Evolutionary conservation across 129 eudicot genomes (phyloP).

Genomic region (Glebionis coronaria): DNA sequence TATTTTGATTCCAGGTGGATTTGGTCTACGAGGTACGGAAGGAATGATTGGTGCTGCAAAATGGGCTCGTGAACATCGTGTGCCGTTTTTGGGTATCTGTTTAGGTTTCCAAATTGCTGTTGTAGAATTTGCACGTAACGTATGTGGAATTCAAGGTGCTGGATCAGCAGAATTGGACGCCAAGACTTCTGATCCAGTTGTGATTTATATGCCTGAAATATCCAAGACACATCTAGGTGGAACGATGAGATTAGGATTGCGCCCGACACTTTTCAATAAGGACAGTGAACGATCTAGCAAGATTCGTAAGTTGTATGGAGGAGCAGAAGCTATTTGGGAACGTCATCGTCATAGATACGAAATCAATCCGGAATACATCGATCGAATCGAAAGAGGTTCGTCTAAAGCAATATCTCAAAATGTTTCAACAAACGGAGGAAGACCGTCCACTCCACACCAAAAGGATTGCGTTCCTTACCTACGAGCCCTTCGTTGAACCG

Average conservation of each 20-base stretch:
- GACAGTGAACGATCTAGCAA: too few species aligned
- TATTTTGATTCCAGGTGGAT: conserved; percentile 34
- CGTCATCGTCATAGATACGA: too few species aligned
- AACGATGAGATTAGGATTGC: conserved; percentile 87
- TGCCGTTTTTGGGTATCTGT: conserved; percentile 32
- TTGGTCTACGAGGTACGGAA: conserved; percentile 32
- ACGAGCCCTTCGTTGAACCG: too few species aligned
- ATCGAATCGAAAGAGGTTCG: too few species aligned
- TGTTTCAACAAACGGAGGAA: too few species aligned
- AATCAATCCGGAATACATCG: too few species aligned
- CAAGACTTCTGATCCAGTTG: conserved; percentile 63
- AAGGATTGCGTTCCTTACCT: too few species aligned
- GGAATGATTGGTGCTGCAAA: conserved; percentile 31
- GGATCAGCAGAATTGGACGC: conserved; percentile 73
- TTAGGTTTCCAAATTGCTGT: conserved; percentile 36
- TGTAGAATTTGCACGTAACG: conserved; percentile 35
- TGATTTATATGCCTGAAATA: conserved; percentile 88
- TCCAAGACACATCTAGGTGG: conserved; percentile 95
- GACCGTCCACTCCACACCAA: too few species aligned
- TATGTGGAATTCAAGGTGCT: conserved; percentile 63
- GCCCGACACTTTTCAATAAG: too few species aligned
- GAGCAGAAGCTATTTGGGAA: too few species aligned
- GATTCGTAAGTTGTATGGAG: too few species aligned
- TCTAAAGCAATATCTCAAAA: too few species aligned
- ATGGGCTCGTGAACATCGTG: conserved; percentile 27